phyloP scores from a whole-genome alignment of 495 filamentous ascomycete genomes.

The Penicillium alfredii region DNA sequence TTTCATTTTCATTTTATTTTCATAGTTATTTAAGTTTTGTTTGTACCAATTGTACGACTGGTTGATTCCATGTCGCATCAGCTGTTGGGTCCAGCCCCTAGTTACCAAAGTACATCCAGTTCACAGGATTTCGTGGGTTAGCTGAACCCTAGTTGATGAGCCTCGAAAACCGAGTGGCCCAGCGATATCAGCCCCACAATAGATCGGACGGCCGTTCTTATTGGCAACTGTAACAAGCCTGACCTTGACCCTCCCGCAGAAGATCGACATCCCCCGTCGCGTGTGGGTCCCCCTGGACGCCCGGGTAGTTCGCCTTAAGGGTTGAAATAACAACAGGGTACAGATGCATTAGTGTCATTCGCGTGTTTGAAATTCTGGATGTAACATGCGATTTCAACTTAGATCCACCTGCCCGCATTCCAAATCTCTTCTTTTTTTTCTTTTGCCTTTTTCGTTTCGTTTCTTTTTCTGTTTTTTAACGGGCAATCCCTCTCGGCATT shows the following conservation, averaged over 20 bases:
- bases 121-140: too few relatives aligned
- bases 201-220: not conserved
- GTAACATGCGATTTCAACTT: not conserved
- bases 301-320: not conserved
- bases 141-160: too few relatives aligned
- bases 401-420: conserved; percentile 1
- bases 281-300: not conserved
- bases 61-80: too few relatives aligned
- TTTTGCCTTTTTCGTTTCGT: not conserved
- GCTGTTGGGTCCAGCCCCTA: too few relatives aligned
- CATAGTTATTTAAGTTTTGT: too few relatives aligned
- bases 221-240: too few relatives aligned
- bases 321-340: not conserved
- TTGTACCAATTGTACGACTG: too few relatives aligned
- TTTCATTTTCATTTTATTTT: too few relatives aligned
- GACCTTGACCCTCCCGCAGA: not conserved
- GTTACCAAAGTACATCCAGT: too few relatives aligned
- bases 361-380: not conserved
- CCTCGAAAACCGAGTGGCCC: too few relatives aligned
- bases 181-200: not conserved
- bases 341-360: not conserved
- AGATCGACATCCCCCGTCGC: conserved; percentile 1
- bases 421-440: not conserved
- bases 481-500: conserved; percentile 1
- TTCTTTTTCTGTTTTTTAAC: conserved; percentile 5